Evolutionary conservation across 441 rosid genomes (phyloP).

Genomic region (Brassica balearica): DNA sequence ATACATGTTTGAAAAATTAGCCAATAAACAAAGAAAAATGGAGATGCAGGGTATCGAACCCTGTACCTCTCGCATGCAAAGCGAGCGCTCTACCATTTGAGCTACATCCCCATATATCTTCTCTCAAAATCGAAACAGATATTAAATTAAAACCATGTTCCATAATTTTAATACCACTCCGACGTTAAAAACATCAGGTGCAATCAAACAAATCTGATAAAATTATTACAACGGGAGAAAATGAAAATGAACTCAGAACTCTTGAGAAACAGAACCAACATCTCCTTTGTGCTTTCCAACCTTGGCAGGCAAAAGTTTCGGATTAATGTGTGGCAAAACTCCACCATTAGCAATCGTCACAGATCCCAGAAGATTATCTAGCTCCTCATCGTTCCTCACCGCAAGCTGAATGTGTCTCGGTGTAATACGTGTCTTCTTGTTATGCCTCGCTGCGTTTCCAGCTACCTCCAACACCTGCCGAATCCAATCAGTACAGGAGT

Average conservation of each 20-base stretch:
- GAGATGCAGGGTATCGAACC: conserved; percentile 97
- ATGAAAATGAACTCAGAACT: conserved; percentile 47
- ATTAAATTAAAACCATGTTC: no score
- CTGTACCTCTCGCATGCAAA: conserved; percentile 99
- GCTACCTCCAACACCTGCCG: conserved; percentile 73
- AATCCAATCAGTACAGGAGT: neutral
- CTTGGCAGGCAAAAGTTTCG: conserved; percentile 66
- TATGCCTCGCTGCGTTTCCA: conserved; percentile 83
- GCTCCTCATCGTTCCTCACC: conserved; percentile 76
- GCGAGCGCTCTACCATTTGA: conserved; percentile 99
- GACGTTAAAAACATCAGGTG: no score
- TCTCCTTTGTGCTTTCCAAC: conserved; percentile 67
- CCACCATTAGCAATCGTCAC: conserved; percentile 87
- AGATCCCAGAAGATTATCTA: conserved; percentile 70
- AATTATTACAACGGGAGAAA: no score
- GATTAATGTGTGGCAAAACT: conserved; percentile 74
- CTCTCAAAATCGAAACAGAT: no score
- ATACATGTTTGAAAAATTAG: no score
- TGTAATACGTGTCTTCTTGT: conserved; percentile 72
- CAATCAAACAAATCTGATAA: no score
- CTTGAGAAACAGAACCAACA: conserved; percentile 82
- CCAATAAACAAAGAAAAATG: conserved; percentile 33
- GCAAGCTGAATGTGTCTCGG: conserved; percentile 86
- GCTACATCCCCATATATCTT: conserved; percentile 78
- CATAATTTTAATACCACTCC: no score